Base-by-base conservation (phyloP, 106 monocot genomes). In the Amphibolis antarctica region DNA sequence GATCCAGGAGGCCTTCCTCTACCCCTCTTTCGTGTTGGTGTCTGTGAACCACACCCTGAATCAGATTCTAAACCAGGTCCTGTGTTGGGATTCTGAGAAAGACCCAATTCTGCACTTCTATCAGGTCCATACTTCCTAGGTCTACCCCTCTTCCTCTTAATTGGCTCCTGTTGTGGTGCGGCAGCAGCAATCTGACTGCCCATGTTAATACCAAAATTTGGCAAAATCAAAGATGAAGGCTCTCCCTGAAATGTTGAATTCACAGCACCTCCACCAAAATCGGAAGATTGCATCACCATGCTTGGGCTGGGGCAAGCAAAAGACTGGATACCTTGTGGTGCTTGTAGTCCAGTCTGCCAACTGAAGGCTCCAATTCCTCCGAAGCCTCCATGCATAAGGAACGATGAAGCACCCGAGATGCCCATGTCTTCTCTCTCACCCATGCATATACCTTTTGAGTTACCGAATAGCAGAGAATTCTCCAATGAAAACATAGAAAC, bases 111-210 rank as follows among this genome's bases (percentile, higher is more conserved):
- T 42, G 64, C 58, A 21, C 54, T 59, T 6, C 83, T 83, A 23
- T 87, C 86, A 0, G 80, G 75, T 9, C 77, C 80, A 66, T 87
- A 87, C 66, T 87, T 87, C 42, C 86, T 70, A 5, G 83, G 86
- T 59, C 86, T 71, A n/a, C 86, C 86, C 62, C 86, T 80, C 71
- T 87, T 87, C 63, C 74, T 72, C 66, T 80, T 87, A 50, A 72
- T 28, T 1, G 72, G 72, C 51, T 72, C 72, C 21, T 24, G 24
- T 23, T 24, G 42, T 17, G 49, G 9, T 1, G 46, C 22, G 14
- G 4, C 36, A 36, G 12, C 42, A 59, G 19, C 31, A 15, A 25
- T 28, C 23, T 57, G 68, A 14, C 62, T 52, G 21, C 55, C 63
- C 7, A 48, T 46, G 44, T 29, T 68, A 18, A 52, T 3, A 25